Percentiles rank a stretch among this genome's conserved stretches.
Evolutionary conservation across 164 flowering plant genomes (phyloP).

Genomic region (Nymphaea thermarum): DNA sequence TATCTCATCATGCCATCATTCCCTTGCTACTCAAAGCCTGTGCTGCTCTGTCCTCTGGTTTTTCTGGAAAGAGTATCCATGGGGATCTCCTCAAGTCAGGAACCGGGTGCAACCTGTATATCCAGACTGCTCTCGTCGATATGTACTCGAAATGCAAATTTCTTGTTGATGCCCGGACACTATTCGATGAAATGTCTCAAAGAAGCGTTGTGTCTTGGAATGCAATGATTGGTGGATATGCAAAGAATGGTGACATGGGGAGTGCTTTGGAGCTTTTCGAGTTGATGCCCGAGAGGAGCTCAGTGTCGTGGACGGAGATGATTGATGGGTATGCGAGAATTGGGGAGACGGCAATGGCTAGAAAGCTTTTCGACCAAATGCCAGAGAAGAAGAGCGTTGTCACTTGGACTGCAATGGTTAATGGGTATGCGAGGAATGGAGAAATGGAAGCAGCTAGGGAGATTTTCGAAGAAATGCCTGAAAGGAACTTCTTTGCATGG

Average conservation of each 20-base stretch:
- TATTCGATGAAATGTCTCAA: conserved; percentile 58
- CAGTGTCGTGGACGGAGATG: conserved; percentile 61
- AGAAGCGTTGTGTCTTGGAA: conserved; percentile 61
- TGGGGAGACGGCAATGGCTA: conserved; percentile 39
- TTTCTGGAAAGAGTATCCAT: conserved; percentile 35
- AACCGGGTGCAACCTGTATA: conserved; percentile 18
- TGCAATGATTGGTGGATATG: conserved; percentile 57
- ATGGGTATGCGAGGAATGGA: conserved; percentile 56
- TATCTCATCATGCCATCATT: conserved; percentile 8
- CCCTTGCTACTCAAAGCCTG: conserved; percentile 61
- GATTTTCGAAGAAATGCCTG: conserved; percentile 52
- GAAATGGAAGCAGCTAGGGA: conserved; percentile 56
- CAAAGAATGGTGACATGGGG: conserved; percentile 27
- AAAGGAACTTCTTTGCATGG: conserved; percentile 53
- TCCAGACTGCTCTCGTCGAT: conserved; percentile 46
- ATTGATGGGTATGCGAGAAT: conserved; percentile 46
- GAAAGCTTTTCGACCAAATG: conserved; percentile 38
- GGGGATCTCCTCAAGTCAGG: conserved; percentile 44
- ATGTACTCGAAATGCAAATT: conserved; percentile 40
- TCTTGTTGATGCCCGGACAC: conserved; percentile 23
- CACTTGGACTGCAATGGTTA: conserved; percentile 75
- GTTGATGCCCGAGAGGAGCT: conserved; percentile 25
- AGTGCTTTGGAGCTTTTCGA: conserved; percentile 36
- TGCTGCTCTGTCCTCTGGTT: conserved; percentile 23
- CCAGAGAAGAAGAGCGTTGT: conserved; percentile 47